Evolutionary conservation across 2,329 filamentous ascomycete species (phyloP), one percentile per base, ranked within the genome.

Genomic region (Hysterium pulicare): DNA sequence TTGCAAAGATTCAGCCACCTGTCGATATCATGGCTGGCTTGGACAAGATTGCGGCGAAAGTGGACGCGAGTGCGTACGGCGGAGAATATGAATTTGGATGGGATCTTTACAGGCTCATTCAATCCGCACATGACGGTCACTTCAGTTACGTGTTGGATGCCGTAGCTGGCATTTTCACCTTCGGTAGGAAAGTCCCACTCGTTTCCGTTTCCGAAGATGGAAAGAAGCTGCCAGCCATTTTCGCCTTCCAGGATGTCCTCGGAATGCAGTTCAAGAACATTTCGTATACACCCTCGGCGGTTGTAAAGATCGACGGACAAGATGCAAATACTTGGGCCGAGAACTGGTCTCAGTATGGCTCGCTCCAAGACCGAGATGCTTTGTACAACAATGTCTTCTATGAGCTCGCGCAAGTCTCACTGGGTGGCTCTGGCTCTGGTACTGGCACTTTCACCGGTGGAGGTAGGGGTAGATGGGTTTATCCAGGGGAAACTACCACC

Each of bases 121-220:
- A 70, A 16, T 71, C 71, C 2, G 76, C 78, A 2, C 81, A 86
- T 50, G 83, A 87, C 57, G 81, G 82, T 2, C 84, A 87, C 57
- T 81, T 84, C 44, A 58, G 64, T 1, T 81, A 76, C 55, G 64
- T 73, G 16, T 75, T 77, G 1, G 76, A 81, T 46, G 66, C 72
- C 3, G 71, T 82, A 17, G 71, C 69, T 31, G 64, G 43, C 2
- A 56, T 76, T 6, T 80, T 82, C 57, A 66, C 50, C 42, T 83
- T 57, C 52, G 70, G 69, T 5, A 68, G 75, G 10, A 62, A 63
- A 15, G 56, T 75, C 54, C 69, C 71, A 26, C 47, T 85, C 1
- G 78, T 84, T 0, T 84, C 81, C 0, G 73, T 84, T 3, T 84
- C 81, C 2, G 55, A 64, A 3, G 80, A 85, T 55, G 82, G 82